Conservation (phyloP, 176 grass and related monocot genomes). For the Ensete ventricosum region DNA sequence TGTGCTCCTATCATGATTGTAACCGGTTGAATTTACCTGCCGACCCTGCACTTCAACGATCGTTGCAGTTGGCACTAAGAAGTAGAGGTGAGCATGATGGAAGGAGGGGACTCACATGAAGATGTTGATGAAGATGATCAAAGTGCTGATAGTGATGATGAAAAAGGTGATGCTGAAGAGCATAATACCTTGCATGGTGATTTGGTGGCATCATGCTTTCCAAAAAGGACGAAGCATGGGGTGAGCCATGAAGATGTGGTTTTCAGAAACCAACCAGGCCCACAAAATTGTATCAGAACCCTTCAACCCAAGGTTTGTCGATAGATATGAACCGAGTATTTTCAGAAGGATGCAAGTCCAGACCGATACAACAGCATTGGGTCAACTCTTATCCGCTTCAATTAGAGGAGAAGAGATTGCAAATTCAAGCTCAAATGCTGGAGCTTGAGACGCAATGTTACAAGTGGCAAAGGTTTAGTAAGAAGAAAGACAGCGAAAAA, state of each 20-base stretch:
- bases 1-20: slow-evolving; percentile 63
- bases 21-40: slow-evolving; percentile 38
- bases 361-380: slow-evolving; percentile 15
- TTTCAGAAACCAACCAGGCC: neutral
- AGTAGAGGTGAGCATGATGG: slow-evolving; percentile 42
- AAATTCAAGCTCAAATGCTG: slow-evolving; percentile 44
- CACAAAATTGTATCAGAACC: neutral
- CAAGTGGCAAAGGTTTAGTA: slow-evolving; percentile 47
- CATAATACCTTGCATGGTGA: neutral
- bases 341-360: slow-evolving; percentile 4
- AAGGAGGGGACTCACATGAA: slow-evolving; percentile 21
- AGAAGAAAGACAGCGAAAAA: slow-evolving; percentile 56
- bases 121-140: slow-evolving; percentile 51
- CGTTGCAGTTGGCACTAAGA: slow-evolving; percentile 41
- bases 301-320: neutral
- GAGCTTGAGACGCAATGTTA: slow-evolving; percentile 38
- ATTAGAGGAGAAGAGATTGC: slow-evolving; percentile 14
- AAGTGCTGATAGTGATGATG: slow-evolving; percentile 39
- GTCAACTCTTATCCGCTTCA: neutral
- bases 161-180: slow-evolving; percentile 25
- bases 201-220: neutral
- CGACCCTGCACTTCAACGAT: slow-evolving; percentile 43
- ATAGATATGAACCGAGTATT: slow-evolving; percentile 12
- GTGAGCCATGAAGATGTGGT: neutral
- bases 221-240: slow-evolving; percentile 6